Evolutionary conservation across 78 protist genomes (phyloP), one percentile per base, ranked within the genome.

Genomic region (Pelomyxa schiedti): DNA sequence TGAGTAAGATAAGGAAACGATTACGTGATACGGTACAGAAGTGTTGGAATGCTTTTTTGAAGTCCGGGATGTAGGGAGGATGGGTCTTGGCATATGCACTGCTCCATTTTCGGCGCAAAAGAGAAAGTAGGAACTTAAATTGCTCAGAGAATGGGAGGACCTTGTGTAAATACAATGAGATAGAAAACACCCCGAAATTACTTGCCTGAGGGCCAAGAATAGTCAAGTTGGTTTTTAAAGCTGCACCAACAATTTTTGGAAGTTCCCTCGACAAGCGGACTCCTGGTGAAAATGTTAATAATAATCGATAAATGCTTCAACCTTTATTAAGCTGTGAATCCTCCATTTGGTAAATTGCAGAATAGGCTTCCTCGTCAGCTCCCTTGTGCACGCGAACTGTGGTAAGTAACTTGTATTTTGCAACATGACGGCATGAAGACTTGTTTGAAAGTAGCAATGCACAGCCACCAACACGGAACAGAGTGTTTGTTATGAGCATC

Each of bases 401-500:
- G 37, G 84, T 75, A 8, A 65, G 47, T 52, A 73, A 77, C 66
- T 68, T 72, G 66, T 63, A 77, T 39, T 76, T 79, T 32, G 89
- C 92, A 22, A 87, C 84, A 58, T 73, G 41, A 39, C 68, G 30
- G 84, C 85, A 81, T 36, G 41, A 30, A 2, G 79, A 26, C 29
- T 79, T 70, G 74, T 87, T 87, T 0, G 91, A 78, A 4, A 92
- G 86, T 73, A 92, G 88, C n/a, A 92, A 67, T 4, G 94, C 94
- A 2, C 94, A 91, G 38, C 93, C 94, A 58, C 95, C 95, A 77
- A 84, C 70, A 67, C 95, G 90, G 89, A 90, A 90, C 32, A 90
- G 87, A 0, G 84, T 74, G 75, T 90, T 90, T 39, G 88, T 69
- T 2, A 90, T 26, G 72, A 90, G 74, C 92, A 90, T 88, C 30